phyloP scores from a whole-genome alignment of 2,329 filamentous ascomycete genomes.

The Cladosporium phlei region DNA sequence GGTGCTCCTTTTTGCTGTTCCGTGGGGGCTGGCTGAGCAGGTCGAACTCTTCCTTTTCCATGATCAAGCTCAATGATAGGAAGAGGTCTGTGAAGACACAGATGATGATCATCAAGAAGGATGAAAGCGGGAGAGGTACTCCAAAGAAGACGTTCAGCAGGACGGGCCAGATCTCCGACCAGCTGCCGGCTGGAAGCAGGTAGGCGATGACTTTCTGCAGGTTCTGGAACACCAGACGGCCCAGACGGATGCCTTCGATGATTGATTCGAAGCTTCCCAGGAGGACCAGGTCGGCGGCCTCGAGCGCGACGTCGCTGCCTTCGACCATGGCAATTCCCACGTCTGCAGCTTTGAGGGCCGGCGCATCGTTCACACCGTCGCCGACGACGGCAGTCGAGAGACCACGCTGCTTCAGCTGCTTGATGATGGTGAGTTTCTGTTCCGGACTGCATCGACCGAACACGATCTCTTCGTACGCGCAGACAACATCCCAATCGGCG shows the following conservation, averaged over 20 bases:
- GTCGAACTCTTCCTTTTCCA: constrained; percentile 54
- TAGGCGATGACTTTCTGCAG: constrained; percentile 39
- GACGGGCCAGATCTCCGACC: constrained; percentile 56
- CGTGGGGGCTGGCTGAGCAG: constrained; percentile 49
- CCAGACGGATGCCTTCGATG: constrained; percentile 37
- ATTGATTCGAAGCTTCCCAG: constrained; percentile 39
- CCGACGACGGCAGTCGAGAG: constrained; percentile 36
- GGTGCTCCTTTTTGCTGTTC: constrained; percentile 47
- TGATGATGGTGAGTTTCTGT: constrained; percentile 46
- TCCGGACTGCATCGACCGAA: constrained; percentile 43
- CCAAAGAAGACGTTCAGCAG: constrained; percentile 54
- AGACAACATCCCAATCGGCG: constrained; percentile 46
- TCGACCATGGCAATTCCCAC: constrained; percentile 51
- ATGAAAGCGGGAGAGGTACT: constrained; percentile 47
- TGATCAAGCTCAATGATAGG: constrained; percentile 48
- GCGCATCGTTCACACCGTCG: constrained; percentile 44
- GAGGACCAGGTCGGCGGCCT: constrained; percentile 36
- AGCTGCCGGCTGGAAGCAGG: constrained; percentile 50
- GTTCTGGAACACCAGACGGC: constrained; percentile 39
- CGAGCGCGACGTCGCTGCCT: constrained; percentile 57
- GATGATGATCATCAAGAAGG: constrained; percentile 56
- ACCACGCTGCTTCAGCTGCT: constrained; percentile 38
- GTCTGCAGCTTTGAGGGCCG: constrained; percentile 41
- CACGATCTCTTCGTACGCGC: constrained; percentile 36
- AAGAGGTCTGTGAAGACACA: constrained; percentile 55